These are phyloP conservation scores for Botrytis deweyae DNA, from an alignment of 2,329 filamentous ascomycete species.

Conservation along the genomic window DNA sequence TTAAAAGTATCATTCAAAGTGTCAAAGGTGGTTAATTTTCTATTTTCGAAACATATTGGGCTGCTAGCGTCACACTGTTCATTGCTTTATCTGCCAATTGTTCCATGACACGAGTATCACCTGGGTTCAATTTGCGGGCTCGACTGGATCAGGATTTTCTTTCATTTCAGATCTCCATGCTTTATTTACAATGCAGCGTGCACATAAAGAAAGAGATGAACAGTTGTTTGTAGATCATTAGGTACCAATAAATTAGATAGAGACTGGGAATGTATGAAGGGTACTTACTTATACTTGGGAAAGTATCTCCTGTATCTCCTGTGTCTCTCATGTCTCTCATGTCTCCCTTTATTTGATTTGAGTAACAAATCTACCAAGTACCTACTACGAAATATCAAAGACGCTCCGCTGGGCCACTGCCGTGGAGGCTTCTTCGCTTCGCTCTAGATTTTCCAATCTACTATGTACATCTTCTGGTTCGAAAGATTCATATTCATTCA, in stretches of 20 bases:
- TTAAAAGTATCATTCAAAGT: neutral
- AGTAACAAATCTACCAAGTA: neutral
- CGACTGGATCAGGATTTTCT: constrained; percentile 28
- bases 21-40: neutral
- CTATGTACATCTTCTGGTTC: neutral
- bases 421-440: constrained; percentile 3
- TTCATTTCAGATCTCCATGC: constrained; percentile 9
- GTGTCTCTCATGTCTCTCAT: neutral
- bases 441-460: neutral
- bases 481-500: neutral
- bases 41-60: constrained; percentile 26
- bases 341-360: neutral
- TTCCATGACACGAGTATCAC: constrained; percentile 32
- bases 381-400: neutral
- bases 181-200: neutral
- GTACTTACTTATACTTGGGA: neutral
- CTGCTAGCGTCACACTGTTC: constrained; percentile 31
- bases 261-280: neutral
- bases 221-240: constrained; percentile 7
- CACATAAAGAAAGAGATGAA: neutral
- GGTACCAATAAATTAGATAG: neutral
- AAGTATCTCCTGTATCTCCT: no score
- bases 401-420: constrained; percentile 6
- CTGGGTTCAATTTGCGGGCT: neutral
- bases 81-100: constrained; percentile 30